A percentile compares a stretch with the other conserved stretches of the same genome.
These are phyloP conservation scores for Waltergamsia citrina DNA, from an alignment of 2,329 filamentous ascomycete genomes.

Conservation along the genomic window DNA sequence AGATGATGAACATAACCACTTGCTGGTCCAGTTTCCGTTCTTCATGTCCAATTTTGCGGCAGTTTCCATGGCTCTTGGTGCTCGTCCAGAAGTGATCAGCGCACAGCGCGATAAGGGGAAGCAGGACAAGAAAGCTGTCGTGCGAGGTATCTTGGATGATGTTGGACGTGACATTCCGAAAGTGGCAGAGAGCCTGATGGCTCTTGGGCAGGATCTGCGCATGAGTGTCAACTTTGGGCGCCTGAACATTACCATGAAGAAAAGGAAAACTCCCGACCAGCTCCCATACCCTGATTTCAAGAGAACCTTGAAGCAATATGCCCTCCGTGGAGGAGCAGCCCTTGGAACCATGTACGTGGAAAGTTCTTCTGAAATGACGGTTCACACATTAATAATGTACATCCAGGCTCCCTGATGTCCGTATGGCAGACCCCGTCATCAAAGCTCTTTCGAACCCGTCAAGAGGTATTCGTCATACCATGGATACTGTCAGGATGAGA, in stretches of 20 bases:
- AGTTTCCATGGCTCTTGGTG: too few species aligned
- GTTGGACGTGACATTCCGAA: neutral
- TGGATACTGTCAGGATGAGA: too few species aligned
- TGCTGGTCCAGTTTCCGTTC: too few species aligned
- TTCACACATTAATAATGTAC: neutral
- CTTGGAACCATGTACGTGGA: constrained; percentile 16
- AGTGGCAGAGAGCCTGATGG: constrained; percentile 12
- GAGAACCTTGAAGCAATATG: constrained; percentile 15
- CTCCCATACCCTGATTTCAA: constrained; percentile 14
- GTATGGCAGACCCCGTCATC: constrained; percentile 5
- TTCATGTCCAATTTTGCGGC: too few species aligned
- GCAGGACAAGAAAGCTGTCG: neutral
- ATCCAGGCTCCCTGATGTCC: neutral
- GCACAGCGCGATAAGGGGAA: too few species aligned
- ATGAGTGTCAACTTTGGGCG: constrained; percentile 23
- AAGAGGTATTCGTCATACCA: constrained; percentile 10
- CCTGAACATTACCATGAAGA: constrained; percentile 14
- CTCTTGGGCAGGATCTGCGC: constrained; percentile 13
- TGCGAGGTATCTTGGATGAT: neutral
- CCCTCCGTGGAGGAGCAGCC: constrained; percentile 16
- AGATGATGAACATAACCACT: too few species aligned
- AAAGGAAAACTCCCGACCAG: constrained; percentile 11
- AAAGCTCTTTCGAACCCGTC: constrained; percentile 7
- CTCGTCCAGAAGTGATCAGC: too few species aligned
- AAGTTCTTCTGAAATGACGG: neutral